Evolutionary conservation across 2,329 filamentous ascomycete species (phyloP), one percentile per base, ranked within the genome.

Genomic region (Aspergillus vadensis): DNA sequence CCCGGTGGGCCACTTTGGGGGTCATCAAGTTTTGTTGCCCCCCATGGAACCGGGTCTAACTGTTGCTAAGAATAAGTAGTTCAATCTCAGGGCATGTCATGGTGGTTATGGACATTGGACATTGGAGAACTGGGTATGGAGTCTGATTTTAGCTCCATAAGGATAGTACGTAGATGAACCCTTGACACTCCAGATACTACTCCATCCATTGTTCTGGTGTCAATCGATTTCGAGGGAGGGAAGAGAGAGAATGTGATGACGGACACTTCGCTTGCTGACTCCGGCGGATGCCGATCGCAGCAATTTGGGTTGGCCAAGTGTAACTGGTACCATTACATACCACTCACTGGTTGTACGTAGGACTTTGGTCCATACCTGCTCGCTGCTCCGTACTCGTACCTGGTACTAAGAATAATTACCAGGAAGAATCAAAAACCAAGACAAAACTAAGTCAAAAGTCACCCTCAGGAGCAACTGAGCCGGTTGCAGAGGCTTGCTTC

Each of bases 401-500:
- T 44, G 41, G 41, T 44, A 44, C 41, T 44, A 44, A 44, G 41
- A 44, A 44, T 44, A 44, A 19, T 19, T 19, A 17, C 32, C 32
- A 36, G 32, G 32, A 36, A 36, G 12, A 14, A 10, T 12, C 10
- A 10, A 36, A 14, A 36, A 36, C 32, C 32, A 36, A 36, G 32
- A 36, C 32, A 36, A 36, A 12, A 36, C 32, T 36, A 44, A 44
- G n/a, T 44, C 15, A 10, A 44, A 44, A 44, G 41, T 51, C 8
- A 51, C 21, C 51, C 27, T 30, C 50, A 53, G 52, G 14, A 43
- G 30, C 47, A 38, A 43, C 30, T 30, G 30, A 54, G 47, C 58
- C 43, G 57, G 57, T 39, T 44, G 51, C 54, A 39, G 54, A 55
- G 52, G 49, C 61, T 55, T 53, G 36, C 49, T 25, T 36, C 47